These are phyloP conservation scores for Sporothrix brunneoviolacea DNA, from an alignment of 2,329 filamentous ascomycete species.

Conservation along the genomic window DNA sequence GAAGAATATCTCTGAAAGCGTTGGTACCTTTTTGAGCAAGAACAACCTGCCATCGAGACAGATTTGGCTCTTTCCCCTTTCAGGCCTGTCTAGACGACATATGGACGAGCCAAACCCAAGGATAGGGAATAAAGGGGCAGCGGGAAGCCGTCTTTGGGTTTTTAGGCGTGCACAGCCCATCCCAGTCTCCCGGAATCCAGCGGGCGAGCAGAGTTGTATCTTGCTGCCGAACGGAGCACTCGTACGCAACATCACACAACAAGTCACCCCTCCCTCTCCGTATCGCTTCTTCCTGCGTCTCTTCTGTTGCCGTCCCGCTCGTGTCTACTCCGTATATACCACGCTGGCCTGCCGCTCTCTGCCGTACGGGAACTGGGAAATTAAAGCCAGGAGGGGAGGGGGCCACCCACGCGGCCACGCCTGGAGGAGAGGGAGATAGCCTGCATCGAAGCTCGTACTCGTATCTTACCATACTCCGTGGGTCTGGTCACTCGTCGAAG, in stretches of 20 bases:
- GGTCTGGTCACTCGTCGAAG: no score
- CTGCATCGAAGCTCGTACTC: no score
- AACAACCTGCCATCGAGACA: no score
- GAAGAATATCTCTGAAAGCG: no score
- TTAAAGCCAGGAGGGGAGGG: neutral
- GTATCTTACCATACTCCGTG: no score
- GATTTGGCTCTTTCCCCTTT: constrained; percentile 5
- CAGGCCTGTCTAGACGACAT: neutral
- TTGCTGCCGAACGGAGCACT: neutral
- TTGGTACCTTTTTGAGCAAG: no score
- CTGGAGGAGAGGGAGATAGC: neutral
- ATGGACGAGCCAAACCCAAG: neutral
- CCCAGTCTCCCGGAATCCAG: constrained; percentile 4
- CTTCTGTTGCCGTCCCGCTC: no score
- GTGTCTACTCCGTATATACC: no score
- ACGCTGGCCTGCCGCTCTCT: neutral
- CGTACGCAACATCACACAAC: no score
- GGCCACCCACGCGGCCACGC: neutral
- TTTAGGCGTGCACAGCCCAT: constrained; percentile 5
- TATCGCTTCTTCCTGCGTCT: no score
- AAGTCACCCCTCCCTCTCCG: no score
- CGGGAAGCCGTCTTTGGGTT: neutral
- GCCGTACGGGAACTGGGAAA: neutral
- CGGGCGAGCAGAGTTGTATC: neutral
- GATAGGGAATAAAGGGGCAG: neutral